phyloP scores from a whole-genome alignment of 768 basidiomycete species.

The Brasilioporus rufonigricans region DNA sequence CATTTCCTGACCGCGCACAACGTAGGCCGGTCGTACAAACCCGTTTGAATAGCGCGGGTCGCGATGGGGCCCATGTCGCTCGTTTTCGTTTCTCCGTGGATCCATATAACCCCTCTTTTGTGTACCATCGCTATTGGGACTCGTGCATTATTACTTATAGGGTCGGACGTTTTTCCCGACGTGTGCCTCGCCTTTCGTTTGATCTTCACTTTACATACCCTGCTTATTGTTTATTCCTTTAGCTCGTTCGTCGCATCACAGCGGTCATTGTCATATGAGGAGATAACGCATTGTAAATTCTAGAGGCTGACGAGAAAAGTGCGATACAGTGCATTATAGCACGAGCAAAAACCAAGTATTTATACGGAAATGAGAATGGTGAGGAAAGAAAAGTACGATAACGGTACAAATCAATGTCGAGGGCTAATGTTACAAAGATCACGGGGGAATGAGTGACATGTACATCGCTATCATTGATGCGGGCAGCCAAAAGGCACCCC shows the following conservation, averaged over 20 bases:
- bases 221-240: constrained; percentile 20
- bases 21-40: constrained; percentile 74
- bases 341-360: neutral
- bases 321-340: neutral
- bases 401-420: neutral
- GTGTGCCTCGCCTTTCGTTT: constrained; percentile 2
- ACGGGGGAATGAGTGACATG: neutral
- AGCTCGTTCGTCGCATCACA: constrained; percentile 6
- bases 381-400: neutral
- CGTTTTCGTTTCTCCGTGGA: constrained; percentile 3
- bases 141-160: constrained; percentile 7
- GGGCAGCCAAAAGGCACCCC: neutral
- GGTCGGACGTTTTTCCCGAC: neutral
- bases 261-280: constrained; percentile 13
- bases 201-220: constrained; percentile 21
- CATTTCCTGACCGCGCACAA: neutral
- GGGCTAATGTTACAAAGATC: neutral
- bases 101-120: constrained; percentile 8
- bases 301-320: neutral
- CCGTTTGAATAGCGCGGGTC: constrained; percentile 40
- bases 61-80: neutral
- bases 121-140: constrained; percentile 11
- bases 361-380: neutral
- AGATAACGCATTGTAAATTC: constrained; percentile 16
- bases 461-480: neutral